Conservation (phyloP, 176 grass and related monocot genomes). For the Cenchrus purpureus region DNA sequence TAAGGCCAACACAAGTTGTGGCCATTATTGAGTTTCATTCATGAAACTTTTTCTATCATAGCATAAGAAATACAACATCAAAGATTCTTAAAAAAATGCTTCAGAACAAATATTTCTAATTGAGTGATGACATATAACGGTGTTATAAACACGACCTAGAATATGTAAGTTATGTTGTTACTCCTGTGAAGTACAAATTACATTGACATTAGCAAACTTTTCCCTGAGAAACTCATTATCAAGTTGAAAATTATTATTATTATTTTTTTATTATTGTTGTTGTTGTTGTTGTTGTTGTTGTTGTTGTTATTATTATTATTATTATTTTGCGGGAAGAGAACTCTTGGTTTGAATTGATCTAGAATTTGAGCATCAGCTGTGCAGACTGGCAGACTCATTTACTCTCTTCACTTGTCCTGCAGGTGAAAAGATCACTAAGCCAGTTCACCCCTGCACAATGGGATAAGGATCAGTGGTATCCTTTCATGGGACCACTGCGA, state of each 20-base stretch:
- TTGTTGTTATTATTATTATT: too few relatives aligned
- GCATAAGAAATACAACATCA: not conserved
- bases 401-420: constrained; percentile 9
- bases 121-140: not conserved
- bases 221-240: not conserved
- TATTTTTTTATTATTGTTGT: too few relatives aligned
- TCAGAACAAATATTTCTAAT: constrained; percentile 5
- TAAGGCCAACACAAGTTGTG: not conserved
- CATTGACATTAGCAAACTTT: not conserved
- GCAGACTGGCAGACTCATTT: not conserved
- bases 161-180: not conserved
- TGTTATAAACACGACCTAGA: not conserved
- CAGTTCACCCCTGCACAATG: constrained; percentile 96
- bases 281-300: too few relatives aligned
- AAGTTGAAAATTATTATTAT: not conserved
- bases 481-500: constrained; percentile 86
- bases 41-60: not conserved
- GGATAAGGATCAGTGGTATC: constrained; percentile 98
- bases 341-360: not conserved
- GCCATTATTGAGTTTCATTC: not conserved
- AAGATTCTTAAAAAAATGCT: not conserved
- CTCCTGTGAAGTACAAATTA: not conserved
- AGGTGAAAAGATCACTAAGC: constrained; percentile 93
- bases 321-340: too few relatives aligned
- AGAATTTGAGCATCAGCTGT: not conserved